Evolutionary conservation across 2,329 filamentous ascomycete species (phyloP), one percentile per base, ranked within the genome.

Genomic region (Beauveria sp.): DNA sequence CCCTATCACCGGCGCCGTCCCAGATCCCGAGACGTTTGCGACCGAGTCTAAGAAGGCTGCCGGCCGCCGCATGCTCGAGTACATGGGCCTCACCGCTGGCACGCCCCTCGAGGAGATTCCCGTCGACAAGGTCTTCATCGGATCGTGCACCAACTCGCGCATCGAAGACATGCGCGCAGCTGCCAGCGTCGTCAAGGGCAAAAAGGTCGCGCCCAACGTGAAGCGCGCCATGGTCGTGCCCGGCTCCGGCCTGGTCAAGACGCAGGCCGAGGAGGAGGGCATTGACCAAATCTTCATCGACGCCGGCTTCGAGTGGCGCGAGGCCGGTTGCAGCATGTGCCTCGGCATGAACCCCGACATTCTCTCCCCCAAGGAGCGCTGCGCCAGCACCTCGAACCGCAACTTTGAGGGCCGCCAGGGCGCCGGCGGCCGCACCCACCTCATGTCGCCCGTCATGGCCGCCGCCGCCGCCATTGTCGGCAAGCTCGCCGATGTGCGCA

Each of bases 281-380:
- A 86, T 99, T 5, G 91, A 98, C 77, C 91, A 92, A 79, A 89
- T 97, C 71, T 98, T 99, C 76, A 71, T 79, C 9, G 91, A 96
- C 64, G 93, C 95, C 54, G 95, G 95, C 8, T 98, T 98, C 67
- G 93, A 98, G 74, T 98, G 93, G 93, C 86, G 95, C 72, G 95
- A 99, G 79, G 95, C 95, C 67, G 95, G 95, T 55, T 99, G 95
- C 84, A 96, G 91, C 65, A 99, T 99, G 95, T 98, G 95, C 73
- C 83, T 99, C 60, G 95, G 95, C 73, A 99, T 99, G 93, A 99
- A 99, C 80, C 93, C 95, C 0, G 95, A 99, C 74, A 98, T 99
- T 65, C 84, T 98, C 52, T 86, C 92, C 2, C 93, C 95, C 59
- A 85, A 89, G 73, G 95, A 99, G 78, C 88, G 95, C 70, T 98